Evolutionary conservation across 352 stramenopile genomes (phyloP).

Genomic region (Globisporangium viniferum): DNA sequence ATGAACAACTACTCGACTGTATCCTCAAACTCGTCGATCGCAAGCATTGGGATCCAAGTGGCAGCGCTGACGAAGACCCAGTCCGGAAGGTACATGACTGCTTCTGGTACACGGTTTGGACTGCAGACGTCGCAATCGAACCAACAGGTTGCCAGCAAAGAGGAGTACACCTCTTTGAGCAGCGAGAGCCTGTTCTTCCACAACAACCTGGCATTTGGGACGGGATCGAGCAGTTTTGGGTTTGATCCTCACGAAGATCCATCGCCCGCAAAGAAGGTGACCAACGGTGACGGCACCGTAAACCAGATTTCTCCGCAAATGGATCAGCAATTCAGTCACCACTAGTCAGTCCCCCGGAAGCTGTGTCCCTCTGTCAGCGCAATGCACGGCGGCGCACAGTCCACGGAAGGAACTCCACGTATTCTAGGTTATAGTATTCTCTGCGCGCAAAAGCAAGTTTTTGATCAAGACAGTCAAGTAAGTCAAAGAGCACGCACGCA

Average conservation of each 20-base stretch:
- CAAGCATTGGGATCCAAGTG: constrained; percentile 16
- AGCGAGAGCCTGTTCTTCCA: constrained; percentile 14
- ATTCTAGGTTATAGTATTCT: constrained; percentile 6
- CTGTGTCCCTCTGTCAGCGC: background rate
- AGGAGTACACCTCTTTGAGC: constrained; percentile 11
- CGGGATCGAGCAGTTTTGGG: constrained; percentile 2
- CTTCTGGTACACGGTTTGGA: constrained; percentile 4
- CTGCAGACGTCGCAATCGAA: constrained; percentile 4
- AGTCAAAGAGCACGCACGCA: background rate
- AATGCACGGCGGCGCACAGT: background rate
- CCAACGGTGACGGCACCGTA: background rate
- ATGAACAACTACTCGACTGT: constrained; percentile 17
- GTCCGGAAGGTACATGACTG: constrained; percentile 9
- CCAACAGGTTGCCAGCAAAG: background rate
- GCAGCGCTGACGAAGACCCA: constrained; percentile 12
- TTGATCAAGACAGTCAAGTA: constrained; percentile 1
- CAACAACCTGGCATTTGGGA: constrained; percentile 6
- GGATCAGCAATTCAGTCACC: constrained; percentile 7
- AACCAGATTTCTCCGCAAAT: background rate
- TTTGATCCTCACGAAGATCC: constrained; percentile 9
- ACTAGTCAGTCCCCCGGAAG: background rate
- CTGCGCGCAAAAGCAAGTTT: constrained; percentile 3
- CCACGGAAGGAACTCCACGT: background rate
- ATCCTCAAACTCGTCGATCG: constrained; percentile 18
- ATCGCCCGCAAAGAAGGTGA: background rate